Percentiles rank a stretch among this genome's conserved stretches.
Conservation (phyloP, 768 basidiomycete species). For the Pleurotus djamor region DNA sequence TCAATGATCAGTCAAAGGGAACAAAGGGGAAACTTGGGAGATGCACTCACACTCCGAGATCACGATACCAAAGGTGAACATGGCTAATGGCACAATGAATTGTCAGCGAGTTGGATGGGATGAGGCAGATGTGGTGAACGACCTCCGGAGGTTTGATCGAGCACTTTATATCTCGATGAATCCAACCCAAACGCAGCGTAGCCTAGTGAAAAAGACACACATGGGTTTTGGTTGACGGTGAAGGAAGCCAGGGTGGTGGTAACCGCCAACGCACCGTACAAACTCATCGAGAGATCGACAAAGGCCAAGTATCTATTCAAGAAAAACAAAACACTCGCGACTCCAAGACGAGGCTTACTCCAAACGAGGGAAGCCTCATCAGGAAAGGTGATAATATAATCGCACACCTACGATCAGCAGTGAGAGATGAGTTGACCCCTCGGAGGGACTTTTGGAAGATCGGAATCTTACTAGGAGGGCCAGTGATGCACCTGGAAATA, state of each 20-base stretch:
- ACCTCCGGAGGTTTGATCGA: background rate
- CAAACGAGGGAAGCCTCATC: conserved; percentile 21
- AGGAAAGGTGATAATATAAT: background rate
- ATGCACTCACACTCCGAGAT: background rate
- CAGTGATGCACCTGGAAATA: background rate
- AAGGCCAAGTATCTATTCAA: conserved; percentile 1
- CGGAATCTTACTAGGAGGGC: background rate
- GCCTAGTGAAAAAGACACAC: background rate
- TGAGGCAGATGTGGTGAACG: background rate
- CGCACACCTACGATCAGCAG: background rate
- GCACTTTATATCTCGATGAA: background rate
- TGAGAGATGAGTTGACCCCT: background rate
- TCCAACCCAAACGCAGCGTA: background rate
- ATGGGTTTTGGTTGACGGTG: background rate
- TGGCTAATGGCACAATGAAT: background rate
- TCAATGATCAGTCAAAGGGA: background rate
- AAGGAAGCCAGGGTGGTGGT: background rate
- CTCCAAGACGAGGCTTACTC: background rate
- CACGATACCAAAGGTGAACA: background rate
- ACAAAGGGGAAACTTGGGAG: background rate
- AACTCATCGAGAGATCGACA: background rate
- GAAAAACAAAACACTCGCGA: conserved; percentile 7
- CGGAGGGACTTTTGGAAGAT: background rate
- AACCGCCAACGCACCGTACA: background rate
- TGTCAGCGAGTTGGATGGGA: background rate